Base-by-base conservation (phyloP, 192 early-diverging fungal species). In the Chytriomyces confervae region DNA sequence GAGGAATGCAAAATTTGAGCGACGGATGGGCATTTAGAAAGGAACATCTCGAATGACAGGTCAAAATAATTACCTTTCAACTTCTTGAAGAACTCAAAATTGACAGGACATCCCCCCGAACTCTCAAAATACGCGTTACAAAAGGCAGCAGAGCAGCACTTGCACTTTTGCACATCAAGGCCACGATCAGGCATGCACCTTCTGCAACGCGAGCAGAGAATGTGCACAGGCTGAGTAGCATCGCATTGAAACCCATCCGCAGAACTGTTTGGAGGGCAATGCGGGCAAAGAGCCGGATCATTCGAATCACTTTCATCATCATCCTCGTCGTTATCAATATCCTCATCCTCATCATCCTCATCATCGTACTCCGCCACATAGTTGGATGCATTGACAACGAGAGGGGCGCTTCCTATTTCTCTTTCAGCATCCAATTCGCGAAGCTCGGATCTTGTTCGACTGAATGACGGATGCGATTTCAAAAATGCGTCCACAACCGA, bases 271-370 rank as follows among this genome's bases (percentile, higher is more conserved):
- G 77, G 78, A 10, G 66, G 64, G 24, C 62, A 73, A 24, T 79
- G 61, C 13, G 13, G 61, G 49, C 66, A 75, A n/a, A 60, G 36
- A 77, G 27, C 29, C 23, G 45, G 63, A 69, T 18, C 13, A 45
- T 8, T 62, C 13, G 50, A 8, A 7, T 36, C 64, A 6, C 61
- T 75, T 50, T 80, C 79, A 11, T 69, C 65, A 7, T 81, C 79
- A 18, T 65, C 53, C 16, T 82, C 81, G 36, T 76, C 64, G 48
- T 77, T 27, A 10, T 76, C 72, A 11, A 77, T 48, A 27, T 77
- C 50, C 8, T 81, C 76, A 68, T 81, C 71, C 7, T 43, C 43
- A 45, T 73, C 81, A 18, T 66, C 77, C 16, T 79, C 76, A 0
- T 70, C 62, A 53, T 79, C 69, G 46, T 77, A 18, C 16, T 77